phyloP scores from a whole-genome alignment of 2,329 filamentous ascomycete species.

The Neonectria punicea region DNA sequence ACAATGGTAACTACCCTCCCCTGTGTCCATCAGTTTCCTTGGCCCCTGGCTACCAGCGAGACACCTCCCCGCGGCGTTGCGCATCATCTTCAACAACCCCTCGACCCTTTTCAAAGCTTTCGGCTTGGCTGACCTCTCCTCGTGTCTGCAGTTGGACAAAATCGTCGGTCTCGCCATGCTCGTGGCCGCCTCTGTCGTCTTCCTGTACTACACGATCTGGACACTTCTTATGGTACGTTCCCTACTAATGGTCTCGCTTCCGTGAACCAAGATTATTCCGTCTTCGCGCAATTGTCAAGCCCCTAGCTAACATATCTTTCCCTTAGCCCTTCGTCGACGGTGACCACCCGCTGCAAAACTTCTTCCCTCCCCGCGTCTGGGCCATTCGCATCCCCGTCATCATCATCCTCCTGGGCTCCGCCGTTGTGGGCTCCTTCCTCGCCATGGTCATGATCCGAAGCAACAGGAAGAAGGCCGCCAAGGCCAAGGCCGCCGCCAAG shows the following conservation, averaged over 20 bases:
- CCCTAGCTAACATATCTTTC: constrained; percentile 29
- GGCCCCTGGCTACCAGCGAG: constrained; percentile 27
- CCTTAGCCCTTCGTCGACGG: constrained; percentile 93
- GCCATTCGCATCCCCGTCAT: constrained; percentile 98
- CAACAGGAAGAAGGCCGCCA: constrained; percentile 96
- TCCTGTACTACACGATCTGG: constrained; percentile 96
- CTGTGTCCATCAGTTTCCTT: background rate
- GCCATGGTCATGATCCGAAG: constrained; percentile 98
- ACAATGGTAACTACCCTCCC: constrained; percentile 39
- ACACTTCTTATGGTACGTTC: constrained; percentile 89
- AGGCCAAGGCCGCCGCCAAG: constrained; percentile 84
- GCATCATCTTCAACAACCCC: constrained; percentile 37
- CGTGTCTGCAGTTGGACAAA: constrained; percentile 81
- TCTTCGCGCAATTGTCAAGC: constrained; percentile 1
- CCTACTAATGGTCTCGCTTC: background rate
- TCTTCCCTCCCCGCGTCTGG: constrained; percentile 98
- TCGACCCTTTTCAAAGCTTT: constrained; percentile 11
- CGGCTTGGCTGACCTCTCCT: constrained; percentile 27
- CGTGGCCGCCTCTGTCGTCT: constrained; percentile 71
- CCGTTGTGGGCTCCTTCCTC: constrained; percentile 95
- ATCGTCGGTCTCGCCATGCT: constrained; percentile 75
- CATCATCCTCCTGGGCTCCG: constrained; percentile 88
- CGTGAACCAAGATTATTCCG: constrained; percentile 8
- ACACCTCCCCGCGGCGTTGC: constrained; percentile 32
- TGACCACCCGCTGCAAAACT: constrained; percentile 89